Conservation (phyloP, 1,284 basidiomycete genomes). For the Tetrapyrgos nigripes region DNA sequence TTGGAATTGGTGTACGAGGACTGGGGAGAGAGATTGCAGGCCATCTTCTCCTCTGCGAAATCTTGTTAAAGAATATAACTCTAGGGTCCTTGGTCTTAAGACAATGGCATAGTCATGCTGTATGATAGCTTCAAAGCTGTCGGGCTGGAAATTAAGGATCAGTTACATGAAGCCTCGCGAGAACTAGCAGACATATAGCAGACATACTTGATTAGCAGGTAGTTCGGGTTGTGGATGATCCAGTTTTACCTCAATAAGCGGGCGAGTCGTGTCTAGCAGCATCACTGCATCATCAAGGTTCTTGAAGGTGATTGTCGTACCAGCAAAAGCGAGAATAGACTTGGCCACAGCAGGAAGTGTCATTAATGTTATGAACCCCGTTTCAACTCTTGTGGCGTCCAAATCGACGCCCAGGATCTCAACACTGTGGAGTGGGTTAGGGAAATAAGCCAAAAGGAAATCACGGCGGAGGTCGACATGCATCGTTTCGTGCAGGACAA, state of each 20-base stretch:
- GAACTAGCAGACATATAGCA: neutral
- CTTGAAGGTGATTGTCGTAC: conserved; percentile 43
- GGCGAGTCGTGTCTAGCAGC: conserved; percentile 34
- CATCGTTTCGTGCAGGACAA: too few relatives aligned
- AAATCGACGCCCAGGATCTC: conserved; percentile 44
- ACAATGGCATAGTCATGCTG: conserved; percentile 47
- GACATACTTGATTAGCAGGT: conserved; percentile 15
- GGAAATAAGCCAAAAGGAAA: neutral
- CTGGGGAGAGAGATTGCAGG: conserved; percentile 43
- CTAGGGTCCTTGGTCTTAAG: conserved; percentile 45
- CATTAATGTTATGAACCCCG: conserved; percentile 40
- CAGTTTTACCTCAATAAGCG: conserved; percentile 35
- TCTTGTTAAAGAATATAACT: conserved; percentile 40
- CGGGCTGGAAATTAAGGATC: conserved; percentile 29
- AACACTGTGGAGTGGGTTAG: conserved; percentile 31
- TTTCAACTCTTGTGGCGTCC: conserved; percentile 35
- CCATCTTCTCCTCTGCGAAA: conserved; percentile 22
- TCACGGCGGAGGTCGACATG: too few relatives aligned
- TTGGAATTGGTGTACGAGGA: conserved; percentile 53
- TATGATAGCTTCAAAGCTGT: conserved; percentile 44
- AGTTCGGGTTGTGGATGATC: conserved; percentile 25
- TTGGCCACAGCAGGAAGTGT: conserved; percentile 35
- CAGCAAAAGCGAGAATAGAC: conserved; percentile 39
- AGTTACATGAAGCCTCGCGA: neutral
- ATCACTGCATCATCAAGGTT: conserved; percentile 35